These are phyloP conservation scores for Ogataea hybrid DNA, from an alignment of 1,139 yeast genomes.

Conservation along the genomic window DNA sequence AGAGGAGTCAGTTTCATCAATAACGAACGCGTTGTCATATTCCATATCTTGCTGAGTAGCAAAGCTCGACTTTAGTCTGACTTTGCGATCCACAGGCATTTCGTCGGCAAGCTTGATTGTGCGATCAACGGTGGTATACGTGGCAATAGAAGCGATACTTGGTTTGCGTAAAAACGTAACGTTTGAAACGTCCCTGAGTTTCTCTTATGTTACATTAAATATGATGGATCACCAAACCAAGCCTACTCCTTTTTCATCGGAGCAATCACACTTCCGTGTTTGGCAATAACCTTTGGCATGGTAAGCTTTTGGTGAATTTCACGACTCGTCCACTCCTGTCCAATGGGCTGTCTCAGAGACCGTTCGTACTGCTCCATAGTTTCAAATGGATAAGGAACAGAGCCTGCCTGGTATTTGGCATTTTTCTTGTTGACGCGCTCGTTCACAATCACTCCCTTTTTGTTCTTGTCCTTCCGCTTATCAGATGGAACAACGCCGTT, in stretches of 20 bases:
- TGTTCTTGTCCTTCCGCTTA: constrained; percentile 72
- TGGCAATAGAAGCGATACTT: constrained; percentile 12
- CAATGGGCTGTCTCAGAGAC: constrained; percentile 92
- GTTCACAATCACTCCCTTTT: constrained; percentile 82
- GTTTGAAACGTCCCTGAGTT: neutral
- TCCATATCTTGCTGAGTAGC: constrained; percentile 8
- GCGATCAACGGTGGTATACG: constrained; percentile 12
- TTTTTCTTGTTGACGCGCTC: constrained; percentile 84
- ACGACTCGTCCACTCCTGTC: constrained; percentile 94
- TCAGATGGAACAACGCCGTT: constrained; percentile 72
- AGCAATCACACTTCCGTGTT: constrained; percentile 87
- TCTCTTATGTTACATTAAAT: constrained; percentile 3
- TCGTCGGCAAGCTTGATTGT: constrained; percentile 9
- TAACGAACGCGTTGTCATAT: constrained; percentile 1
- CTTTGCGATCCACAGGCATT: constrained; percentile 4
- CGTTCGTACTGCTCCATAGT: constrained; percentile 93
- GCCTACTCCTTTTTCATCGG: constrained; percentile 69
- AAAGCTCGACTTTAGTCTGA: constrained; percentile 14
- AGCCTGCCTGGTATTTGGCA: constrained; percentile 76
- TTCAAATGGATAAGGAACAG: constrained; percentile 94
- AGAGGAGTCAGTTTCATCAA: neutral
- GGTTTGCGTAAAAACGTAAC: constrained; percentile 7
- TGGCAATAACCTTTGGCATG: constrained; percentile 83
- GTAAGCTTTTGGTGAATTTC: constrained; percentile 84
- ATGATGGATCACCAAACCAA: neutral